Percentiles rank a stretch among this genome's conserved stretches.
phyloP scores from a whole-genome alignment of 768 basidiomycete genomes.

The Tubosaeta brunneosetosa region DNA sequence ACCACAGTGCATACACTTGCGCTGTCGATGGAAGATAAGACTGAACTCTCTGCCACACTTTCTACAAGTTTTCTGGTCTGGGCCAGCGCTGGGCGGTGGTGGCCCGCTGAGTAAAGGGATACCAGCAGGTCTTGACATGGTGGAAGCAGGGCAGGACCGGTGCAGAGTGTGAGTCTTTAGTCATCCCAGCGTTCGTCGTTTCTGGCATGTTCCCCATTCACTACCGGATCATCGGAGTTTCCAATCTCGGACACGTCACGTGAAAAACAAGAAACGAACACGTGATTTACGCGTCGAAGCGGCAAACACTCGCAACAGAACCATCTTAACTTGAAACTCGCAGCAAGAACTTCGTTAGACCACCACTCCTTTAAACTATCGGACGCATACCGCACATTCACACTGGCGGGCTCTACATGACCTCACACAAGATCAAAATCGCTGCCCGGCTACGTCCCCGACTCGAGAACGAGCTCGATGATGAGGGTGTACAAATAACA shows the following conservation, averaged over 20 bases:
- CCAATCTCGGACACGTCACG: background rate
- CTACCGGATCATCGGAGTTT: conserved; percentile 15
- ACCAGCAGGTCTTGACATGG: conserved; percentile 35
- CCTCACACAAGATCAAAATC: conserved; percentile 57
- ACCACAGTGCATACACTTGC: conserved; percentile 76
- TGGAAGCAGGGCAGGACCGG: background rate
- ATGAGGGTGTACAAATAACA: conserved; percentile 53
- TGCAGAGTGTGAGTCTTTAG: background rate
- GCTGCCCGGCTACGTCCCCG: conserved; percentile 66
- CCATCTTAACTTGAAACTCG: background rate
- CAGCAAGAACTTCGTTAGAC: background rate
- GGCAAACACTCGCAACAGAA: conserved; percentile 16
- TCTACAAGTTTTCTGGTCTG: conserved; percentile 43
- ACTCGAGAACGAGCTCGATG: conserved; percentile 57
- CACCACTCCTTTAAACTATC: background rate
- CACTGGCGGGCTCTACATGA: conserved; percentile 9
- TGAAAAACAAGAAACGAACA: conserved; percentile 10
- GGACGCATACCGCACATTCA: background rate
- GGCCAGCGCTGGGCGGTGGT: conserved; percentile 37
- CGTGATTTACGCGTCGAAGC: conserved; percentile 26
- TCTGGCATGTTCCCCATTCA: background rate
- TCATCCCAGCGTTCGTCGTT: background rate
- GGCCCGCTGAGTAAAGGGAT: conserved; percentile 71
- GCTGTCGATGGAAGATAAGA: conserved; percentile 57
- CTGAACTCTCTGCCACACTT: conserved; percentile 75